Base-by-base conservation (phyloP, 2,329 filamentous ascomycete species). In the Fusarium austroafricanum region DNA sequence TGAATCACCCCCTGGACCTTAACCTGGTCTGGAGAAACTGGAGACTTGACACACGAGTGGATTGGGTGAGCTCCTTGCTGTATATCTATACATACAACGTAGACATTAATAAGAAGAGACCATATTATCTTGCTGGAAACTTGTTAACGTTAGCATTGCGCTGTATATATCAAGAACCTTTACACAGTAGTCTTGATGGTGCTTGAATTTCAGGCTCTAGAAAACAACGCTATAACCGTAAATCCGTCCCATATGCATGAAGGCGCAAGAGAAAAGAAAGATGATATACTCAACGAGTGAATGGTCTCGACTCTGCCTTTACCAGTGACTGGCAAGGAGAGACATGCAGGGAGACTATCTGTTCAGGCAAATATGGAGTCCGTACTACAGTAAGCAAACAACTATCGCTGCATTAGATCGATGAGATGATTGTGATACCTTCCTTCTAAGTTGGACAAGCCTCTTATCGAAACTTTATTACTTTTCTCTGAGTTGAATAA, bases 221-320 rank as follows among this genome's bases (percentile, higher is more conserved):
- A 33, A 28, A 55, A 18, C n/a, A 12, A 51, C 53, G 52, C 67
- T 29, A 31, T 66, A 50, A 63, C 56, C 21, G 26, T 54, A 45
- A 45, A n/a, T 66, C 37, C 52, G 20, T 40, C 40, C 54, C 43
- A 33, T 51, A 40, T 51, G 56, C 49, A 40, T 23, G 26, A 29
- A 46, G 12, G 23, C n/a, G n/a, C 23, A 39, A 38, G 9, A 17
- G 21, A 26, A 31, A 35, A 35, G 47, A 45, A 10, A 43, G 29
- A 20, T 54, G 44, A 18, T 29, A 59, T 28, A 14, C 28, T 39
- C 15, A 37, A 28, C 8, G 7, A 44, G 33, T 10, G 21, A 49
- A 28, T 12, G 21, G 29, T 39, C n/a, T 33, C n/a, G 14, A 33
- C 14, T 26, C n/a, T 29, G 17, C 26, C n/a, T 45, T 60, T 18